Evolutionary conservation across 2,329 filamentous ascomycete genomes (phyloP).

Genomic region (Fusarium secorum): DNA sequence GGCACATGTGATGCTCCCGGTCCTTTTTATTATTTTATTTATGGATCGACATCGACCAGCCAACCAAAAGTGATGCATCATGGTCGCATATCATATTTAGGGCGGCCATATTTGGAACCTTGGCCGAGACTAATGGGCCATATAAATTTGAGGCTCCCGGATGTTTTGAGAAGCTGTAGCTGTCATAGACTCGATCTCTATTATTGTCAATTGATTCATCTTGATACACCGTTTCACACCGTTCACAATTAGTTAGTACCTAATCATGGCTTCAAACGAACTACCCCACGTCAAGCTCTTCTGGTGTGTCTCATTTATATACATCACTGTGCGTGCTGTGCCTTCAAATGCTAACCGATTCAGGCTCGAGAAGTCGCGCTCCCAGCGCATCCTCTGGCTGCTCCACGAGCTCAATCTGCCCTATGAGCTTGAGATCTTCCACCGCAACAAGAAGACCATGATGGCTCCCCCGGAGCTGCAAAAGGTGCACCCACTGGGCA

Average conservation of each 20-base stretch:
- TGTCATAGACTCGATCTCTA: neutral
- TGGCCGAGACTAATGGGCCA: slow-evolving; percentile 10
- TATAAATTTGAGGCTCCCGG: slow-evolving; percentile 10
- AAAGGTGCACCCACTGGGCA: slow-evolving; percentile 83
- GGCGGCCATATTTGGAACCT: slow-evolving; percentile 16
- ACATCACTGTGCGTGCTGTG: neutral
- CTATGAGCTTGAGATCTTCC: slow-evolving; percentile 83
- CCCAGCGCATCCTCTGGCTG: slow-evolving; percentile 85
- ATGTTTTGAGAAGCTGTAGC: neutral
- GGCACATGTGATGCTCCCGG: slow-evolving; percentile 25
- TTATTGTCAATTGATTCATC: neutral
- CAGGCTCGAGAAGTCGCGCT: slow-evolving; percentile 85
- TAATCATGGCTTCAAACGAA: slow-evolving; percentile 42
- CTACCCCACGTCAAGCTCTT: slow-evolving; percentile 68
- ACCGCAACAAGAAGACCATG: slow-evolving; percentile 66
- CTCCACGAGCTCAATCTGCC: slow-evolving; percentile 81
- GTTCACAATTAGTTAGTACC: neutral
- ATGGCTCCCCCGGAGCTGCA: slow-evolving; percentile 81
- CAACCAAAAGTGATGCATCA: neutral
- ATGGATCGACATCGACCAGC: slow-evolving; percentile 17
- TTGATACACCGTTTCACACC: neutral
- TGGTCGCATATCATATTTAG: slow-evolving; percentile 22
- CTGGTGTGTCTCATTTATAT: slow-evolving; percentile 56
- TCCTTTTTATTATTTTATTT: neutral
- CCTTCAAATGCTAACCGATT: neutral